These are phyloP conservation scores for Coemansia biformis DNA, from an alignment of 192 early-diverging fungal species.

Conservation along the genomic window DNA sequence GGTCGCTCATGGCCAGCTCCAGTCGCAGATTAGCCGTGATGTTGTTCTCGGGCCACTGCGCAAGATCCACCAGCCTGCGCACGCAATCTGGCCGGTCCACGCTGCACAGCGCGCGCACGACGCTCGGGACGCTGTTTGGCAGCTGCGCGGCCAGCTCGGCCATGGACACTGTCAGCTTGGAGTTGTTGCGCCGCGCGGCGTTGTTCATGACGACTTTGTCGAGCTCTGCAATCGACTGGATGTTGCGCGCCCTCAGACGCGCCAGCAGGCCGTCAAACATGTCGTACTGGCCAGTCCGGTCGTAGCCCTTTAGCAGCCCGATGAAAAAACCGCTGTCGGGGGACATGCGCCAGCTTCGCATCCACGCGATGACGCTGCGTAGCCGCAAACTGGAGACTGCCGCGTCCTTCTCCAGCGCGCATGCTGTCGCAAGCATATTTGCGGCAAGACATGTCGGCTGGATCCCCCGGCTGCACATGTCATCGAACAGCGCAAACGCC, in stretches of 20 bases:
- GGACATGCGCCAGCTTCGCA: slow-evolving; percentile 27
- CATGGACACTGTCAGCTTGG: slow-evolving; percentile 3
- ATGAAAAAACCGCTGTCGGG: slow-evolving; percentile 22
- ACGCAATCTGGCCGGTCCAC: not conserved
- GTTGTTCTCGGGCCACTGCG: slow-evolving; percentile 27
- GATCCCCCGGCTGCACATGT: slow-evolving; percentile 6
- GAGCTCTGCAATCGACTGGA: slow-evolving; percentile 5
- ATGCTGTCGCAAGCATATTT: slow-evolving; percentile 16
- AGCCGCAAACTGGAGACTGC: slow-evolving; percentile 9
- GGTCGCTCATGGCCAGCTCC: slow-evolving; percentile 8
- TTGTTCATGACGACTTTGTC: slow-evolving; percentile 19
- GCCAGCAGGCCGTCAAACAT: slow-evolving; percentile 34
- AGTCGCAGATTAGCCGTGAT: slow-evolving; percentile 23
- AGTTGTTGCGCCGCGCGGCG: slow-evolving; percentile 12
- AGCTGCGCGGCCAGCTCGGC: slow-evolving; percentile 1
- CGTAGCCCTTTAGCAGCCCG: slow-evolving; percentile 29
- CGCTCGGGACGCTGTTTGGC: slow-evolving; percentile 2
- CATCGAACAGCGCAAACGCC: slow-evolving; percentile 31
- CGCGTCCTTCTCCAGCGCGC: slow-evolving; percentile 11
- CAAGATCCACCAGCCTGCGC: slow-evolving; percentile 4
- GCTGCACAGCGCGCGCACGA: slow-evolving; percentile 14
- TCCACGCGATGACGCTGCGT: slow-evolving; percentile 13
- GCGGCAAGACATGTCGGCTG: not conserved
- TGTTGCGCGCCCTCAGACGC: slow-evolving; percentile 12
- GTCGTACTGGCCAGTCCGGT: slow-evolving; percentile 19